Base-by-base conservation (phyloP, 2,329 filamentous ascomycete genomes). In the Pestalotiopsis sp. region DNA sequence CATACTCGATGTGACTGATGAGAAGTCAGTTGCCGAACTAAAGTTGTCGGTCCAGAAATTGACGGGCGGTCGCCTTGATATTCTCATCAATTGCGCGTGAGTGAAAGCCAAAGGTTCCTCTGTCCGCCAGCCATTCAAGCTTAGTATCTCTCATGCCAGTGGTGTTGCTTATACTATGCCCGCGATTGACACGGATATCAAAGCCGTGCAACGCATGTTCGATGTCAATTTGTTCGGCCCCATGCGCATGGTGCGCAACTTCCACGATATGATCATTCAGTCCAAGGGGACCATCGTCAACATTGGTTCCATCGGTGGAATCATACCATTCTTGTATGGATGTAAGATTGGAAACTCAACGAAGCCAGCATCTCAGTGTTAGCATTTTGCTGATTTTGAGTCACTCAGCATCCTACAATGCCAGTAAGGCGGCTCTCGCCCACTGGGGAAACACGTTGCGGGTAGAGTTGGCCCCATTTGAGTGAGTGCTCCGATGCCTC, bases 151-250 rank as follows among this genome's bases (percentile, higher is more conserved):
- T 0, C 12, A 58, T 45, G 41, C 3, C 13, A 45, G 36, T 25
- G 61, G 61, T n/a, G 25, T 64, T 13, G 74, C n/a, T 13, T 76
- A 76, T 25, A 76, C 74, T 2, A 76, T 76, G 74, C 69, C 74
- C 0, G 74, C 74, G 0, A 71, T 72, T 20, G 75, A 76, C 49
- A 76, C 73, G 0, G 72, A 76, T 2, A 69, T 75, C 11, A 2
- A 1, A 0, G 63, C 12, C 0, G 74, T 72, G 3, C 5, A 74
- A 45, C 23, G 58, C 0, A 75, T 77, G 74, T 77, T 75, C 36
- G 71, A 70, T 13, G 69, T 77, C 58, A 77, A 77, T 25, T 65
- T 77, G 0, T 75, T 77, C 63, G 76, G 76, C 0, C 74, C 74
- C 1, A 76, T 77, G 74, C 69, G 70, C 1, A 74, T 77, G 74